A percentile compares a stretch with the other conserved stretches of the same genome.
phyloP scores from a whole-genome alignment of 257 asterid species.

The Capsicum chinense region DNA sequence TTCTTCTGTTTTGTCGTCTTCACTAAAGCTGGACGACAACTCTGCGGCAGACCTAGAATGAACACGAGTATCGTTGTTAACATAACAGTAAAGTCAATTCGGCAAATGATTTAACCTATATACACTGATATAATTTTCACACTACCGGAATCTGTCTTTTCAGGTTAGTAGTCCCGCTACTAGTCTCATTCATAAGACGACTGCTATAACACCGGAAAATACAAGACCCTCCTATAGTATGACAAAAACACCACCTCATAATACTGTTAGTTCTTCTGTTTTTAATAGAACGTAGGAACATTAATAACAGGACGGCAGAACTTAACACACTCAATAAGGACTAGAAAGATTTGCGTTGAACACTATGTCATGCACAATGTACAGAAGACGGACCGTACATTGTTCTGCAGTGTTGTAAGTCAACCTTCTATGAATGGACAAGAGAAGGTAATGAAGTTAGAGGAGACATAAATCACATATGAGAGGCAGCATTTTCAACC shows the following conservation, averaged over 20 bases:
- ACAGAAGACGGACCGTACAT: not conserved
- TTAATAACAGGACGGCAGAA: not conserved
- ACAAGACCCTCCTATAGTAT: not conserved
- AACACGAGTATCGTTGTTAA: not conserved
- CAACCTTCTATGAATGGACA: not conserved
- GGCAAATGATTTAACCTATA: not conserved
- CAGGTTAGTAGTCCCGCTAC: not conserved
- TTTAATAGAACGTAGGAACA: not conserved
- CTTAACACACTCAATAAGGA: not conserved
- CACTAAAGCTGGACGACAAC: constrained; percentile 67
- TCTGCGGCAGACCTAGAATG: constrained; percentile 56
- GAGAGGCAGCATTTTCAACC: constrained; percentile 12
- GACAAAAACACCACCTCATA: not conserved
- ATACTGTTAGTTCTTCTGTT: not conserved
- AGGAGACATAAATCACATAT: not conserved
- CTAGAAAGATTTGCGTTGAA: not conserved
- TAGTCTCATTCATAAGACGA: not conserved
- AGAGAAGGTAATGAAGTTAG: not conserved
- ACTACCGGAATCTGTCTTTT: not conserved
- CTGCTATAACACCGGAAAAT: not conserved
- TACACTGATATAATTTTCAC: not conserved
- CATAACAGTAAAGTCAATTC: not conserved
- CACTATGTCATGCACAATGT: not conserved
- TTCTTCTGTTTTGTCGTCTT: constrained; percentile 70
- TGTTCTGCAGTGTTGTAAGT: not conserved